Base-by-base conservation (phyloP, 2,329 filamentous ascomycete genomes). In the Penicillium italicum region DNA sequence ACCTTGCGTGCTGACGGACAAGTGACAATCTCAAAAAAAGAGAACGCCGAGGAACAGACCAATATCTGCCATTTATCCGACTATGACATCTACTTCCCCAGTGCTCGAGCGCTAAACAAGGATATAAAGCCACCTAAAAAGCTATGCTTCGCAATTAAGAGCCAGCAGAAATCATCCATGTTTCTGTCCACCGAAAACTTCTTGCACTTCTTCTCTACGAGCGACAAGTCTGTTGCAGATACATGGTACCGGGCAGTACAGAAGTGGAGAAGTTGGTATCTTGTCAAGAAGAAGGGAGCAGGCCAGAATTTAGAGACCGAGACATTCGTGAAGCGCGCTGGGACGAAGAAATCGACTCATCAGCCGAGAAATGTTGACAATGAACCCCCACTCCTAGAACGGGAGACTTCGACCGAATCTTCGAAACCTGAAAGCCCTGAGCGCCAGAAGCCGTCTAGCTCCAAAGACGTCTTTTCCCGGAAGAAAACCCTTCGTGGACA, bases 171-270 rank as follows among this genome's bases (percentile, higher is more conserved):
- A 73, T 88, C 88, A 0, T 85, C 84, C 55, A 86, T 96, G 66
- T 97, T 97, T 67, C 77, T 91, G 51, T 87, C 87, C 51, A 89
- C 87, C 3, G 86, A 89, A 49, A 93, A 93, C 63, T 97, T 91
- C 68, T 89, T 96, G 3, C 93, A 97, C 69, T 96, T 93, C 74
- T 96, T 97, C 75, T 87, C 85, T 56, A 90, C 88, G 1, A 90
- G 90, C 42, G 90, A 97, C 64, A 76, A 81, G 5, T 71, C 77
- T 1, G 73, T 85, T 1, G 90, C 89, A 0, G 80, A 82, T n/a
- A 76, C 78, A 14, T 96, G 93, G 74, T 86, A 88, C 66, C 78
- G 82, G 16, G 80, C 82, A 24, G 80, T 96, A 1, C 91, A 96
- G 59, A 77, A 76, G 37, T 97, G 92, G 92, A 84, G 93, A 56